A percentile compares a stretch with the other conserved stretches of the same genome.
phyloP scores from a whole-genome alignment of 106 monocot genomes.

The Alisma plantagoaquatica region DNA sequence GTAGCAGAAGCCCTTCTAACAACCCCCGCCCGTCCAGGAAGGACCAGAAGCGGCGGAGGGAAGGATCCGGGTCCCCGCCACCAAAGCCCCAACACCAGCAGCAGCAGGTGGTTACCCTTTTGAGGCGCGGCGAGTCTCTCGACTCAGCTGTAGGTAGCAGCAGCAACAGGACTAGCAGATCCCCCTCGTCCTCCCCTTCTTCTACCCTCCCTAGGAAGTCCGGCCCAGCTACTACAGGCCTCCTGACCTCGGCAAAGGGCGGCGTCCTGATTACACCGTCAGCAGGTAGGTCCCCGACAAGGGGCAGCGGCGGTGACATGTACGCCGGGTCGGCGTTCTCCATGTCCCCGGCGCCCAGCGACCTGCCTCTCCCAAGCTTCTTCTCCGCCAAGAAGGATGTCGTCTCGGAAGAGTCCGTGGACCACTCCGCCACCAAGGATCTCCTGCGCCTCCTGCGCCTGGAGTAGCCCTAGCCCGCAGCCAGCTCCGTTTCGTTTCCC shows the following conservation, averaged over 20 bases:
- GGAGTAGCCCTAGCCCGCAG: no score
- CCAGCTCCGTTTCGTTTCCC: no score
- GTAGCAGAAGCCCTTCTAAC: neutral
- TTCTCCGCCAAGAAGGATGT: neutral
- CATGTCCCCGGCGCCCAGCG: slow-evolving; percentile 5
- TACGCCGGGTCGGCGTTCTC: slow-evolving; percentile 9
- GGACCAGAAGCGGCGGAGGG: neutral
- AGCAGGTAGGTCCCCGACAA: neutral
- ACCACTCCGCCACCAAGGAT: slow-evolving; percentile 4
- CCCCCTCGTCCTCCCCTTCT: neutral
- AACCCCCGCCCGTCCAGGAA: slow-evolving; percentile 1
- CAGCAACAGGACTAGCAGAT: neutral
- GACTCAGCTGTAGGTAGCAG: neutral
- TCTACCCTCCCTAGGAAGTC: no score
- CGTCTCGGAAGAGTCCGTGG: neutral
- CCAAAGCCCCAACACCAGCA: neutral
- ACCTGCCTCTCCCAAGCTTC: slow-evolving; percentile 6
- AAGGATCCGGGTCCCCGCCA: no score
- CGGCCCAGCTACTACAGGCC: neutral
- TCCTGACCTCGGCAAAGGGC: neutral
- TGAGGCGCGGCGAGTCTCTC: slow-evolving; percentile 1
- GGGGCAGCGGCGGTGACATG: neutral
- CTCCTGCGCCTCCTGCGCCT: slow-evolving; percentile 5
- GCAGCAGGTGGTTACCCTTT: neutral
- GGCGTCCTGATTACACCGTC: neutral